These are phyloP conservation scores for Sphagnum fallax DNA, from an alignment of 228 moss, liverwort and hornwort species.

Conservation along the genomic window DNA sequence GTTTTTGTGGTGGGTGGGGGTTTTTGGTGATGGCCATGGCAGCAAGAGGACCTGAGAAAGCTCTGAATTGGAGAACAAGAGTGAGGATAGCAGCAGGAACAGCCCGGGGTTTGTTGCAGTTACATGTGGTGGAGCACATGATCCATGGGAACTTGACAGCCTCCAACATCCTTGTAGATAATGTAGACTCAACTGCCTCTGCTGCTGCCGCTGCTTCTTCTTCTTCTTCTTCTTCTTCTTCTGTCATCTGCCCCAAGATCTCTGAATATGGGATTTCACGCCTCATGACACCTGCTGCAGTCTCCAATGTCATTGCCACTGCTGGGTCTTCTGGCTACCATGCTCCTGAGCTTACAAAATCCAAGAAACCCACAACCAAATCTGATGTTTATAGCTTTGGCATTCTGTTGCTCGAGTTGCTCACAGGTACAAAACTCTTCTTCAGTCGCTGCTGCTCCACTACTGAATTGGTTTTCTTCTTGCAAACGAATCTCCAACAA, in stretches of 20 bases:
- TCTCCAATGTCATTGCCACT: slow-evolving; percentile 85
- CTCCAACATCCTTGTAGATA: slow-evolving; percentile 76
- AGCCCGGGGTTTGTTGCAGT: slow-evolving; percentile 53
- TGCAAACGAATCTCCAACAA: too few species aligned
- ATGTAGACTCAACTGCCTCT: slow-evolving; percentile 1
- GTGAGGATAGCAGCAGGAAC: slow-evolving; percentile 76
- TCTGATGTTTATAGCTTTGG: slow-evolving; percentile 98
- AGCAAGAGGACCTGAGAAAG: slow-evolving; percentile 85
- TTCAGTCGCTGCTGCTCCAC: too few species aligned
- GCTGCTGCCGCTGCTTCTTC: not conserved
- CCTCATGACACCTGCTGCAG: slow-evolving; percentile 90
- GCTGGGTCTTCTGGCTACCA: slow-evolving; percentile 91
- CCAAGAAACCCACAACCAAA: slow-evolving; percentile 79
- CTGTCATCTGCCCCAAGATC: slow-evolving; percentile 54
- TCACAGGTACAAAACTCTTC: slow-evolving; percentile 44
- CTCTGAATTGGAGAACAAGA: slow-evolving; percentile 75
- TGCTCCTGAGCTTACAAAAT: slow-evolving; percentile 84
- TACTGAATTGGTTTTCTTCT: too few species aligned
- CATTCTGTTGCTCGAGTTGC: slow-evolving; percentile 83
- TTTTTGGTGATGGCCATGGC: not conserved
- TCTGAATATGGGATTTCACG: slow-evolving; percentile 85
- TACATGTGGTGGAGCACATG: slow-evolving; percentile 71
- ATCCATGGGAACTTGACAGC: slow-evolving; percentile 90
- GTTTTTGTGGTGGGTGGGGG: not conserved
- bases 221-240: not conserved